Evolutionary conservation across 169 alveolate species (phyloP), one percentile per base, ranked within the genome.

Genomic region (Plasmodium gonderi): DNA sequence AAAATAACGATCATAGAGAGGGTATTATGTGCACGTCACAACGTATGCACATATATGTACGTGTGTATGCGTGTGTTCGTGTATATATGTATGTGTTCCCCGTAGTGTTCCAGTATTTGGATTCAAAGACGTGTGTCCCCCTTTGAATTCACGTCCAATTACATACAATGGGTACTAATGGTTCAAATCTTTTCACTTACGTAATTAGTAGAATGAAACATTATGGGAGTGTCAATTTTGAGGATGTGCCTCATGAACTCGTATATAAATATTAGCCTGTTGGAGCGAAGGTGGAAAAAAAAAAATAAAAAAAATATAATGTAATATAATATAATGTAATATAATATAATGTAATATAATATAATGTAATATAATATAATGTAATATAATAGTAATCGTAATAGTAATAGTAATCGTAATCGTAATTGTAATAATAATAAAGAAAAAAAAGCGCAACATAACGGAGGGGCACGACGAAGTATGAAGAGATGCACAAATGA

Each of bases 151-250:
- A 12, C 11, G 26, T 20, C 40, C 72, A 60, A 29, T 3, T 29
- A n/a, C 36, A 20, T 12, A 20, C 72, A 6, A n/a, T 36, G 4
- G 17, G 40, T 20, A 20, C 26, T 29, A 5, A 20, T 36, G 38
- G 40, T 60, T 3, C 36, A 36, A 0, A 29, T 0, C 67, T 64
- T 31, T 26, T 11, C 51, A 49, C 33, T 90, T 90, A 90, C 94
- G 64, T 90, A 90, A 69, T 90, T 90, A n/a, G 94, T 78, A 11
- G 94, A 90, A n/a, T 90, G 60, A 11, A 90, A 78, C 38, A 29
- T 14, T 77, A 90, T 90, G 75, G 94, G 45, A 0, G 45, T 40
- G 54, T 90, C 91, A 64, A 90, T 78, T 26, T 78, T 64, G 23
- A 90, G 42, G 20, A 65, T 45, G 17, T 90, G 42, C 36, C 94